Conservation (phyloP, 371 early-diverging fungal genomes). For the Lichtheimia ornata region DNA sequence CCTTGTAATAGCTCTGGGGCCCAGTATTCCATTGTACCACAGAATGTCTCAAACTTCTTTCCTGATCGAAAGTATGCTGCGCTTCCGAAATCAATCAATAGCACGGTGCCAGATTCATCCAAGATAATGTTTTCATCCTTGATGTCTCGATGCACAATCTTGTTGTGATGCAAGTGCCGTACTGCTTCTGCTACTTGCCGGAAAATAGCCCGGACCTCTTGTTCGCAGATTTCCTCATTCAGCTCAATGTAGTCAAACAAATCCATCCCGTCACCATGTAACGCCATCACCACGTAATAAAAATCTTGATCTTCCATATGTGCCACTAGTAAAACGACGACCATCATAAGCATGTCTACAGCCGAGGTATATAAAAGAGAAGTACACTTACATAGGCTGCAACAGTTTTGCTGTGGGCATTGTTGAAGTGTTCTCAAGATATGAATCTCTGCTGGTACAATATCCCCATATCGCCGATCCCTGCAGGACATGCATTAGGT, state of each 20-base stretch:
- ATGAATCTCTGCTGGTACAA: conserved; percentile 72
- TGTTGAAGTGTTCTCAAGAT: conserved; percentile 61
- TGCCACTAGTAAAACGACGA: conserved; percentile 33
- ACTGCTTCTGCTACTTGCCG: conserved; percentile 67
- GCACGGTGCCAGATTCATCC: conserved; percentile 58
- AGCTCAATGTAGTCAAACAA: conserved; percentile 79
- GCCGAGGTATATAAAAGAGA: neutral
- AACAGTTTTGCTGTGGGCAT: conserved; percentile 63
- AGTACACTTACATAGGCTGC: conserved; percentile 44
- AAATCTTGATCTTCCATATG: conserved; percentile 66
- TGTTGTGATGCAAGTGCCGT: conserved; percentile 63
- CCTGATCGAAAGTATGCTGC: conserved; percentile 65
- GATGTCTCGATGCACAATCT: conserved; percentile 80
- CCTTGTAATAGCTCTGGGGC: conserved; percentile 77
- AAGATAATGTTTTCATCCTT: conserved; percentile 79
- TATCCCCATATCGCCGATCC: conserved; percentile 56
- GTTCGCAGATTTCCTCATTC: conserved; percentile 57
- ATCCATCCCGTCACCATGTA: conserved; percentile 70
- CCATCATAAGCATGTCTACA: neutral
- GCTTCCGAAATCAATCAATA: conserved; percentile 79
- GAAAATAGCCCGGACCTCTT: conserved; percentile 61
- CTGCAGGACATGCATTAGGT: conserved; percentile 19
- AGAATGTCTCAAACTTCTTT: conserved; percentile 70
- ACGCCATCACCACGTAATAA: conserved; percentile 68
- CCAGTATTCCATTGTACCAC: conserved; percentile 76